Conservation (phyloP, 805 yeast species). For the Myxozyma udenii region DNA sequence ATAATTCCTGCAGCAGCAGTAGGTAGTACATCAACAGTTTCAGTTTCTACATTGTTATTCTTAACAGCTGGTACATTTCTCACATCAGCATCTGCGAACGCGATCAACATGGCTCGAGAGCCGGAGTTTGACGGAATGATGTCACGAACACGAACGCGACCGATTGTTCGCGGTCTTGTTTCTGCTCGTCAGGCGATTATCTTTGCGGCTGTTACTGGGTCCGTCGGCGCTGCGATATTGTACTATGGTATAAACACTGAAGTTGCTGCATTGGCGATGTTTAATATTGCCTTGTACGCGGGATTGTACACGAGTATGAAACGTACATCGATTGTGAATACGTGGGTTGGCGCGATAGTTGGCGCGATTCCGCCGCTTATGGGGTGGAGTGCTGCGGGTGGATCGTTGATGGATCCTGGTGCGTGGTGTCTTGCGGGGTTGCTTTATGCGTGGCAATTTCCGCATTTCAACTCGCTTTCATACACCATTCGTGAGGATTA, state of each 20-base stretch:
- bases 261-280: constrained; percentile 75
- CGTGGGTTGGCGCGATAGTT: constrained; percentile 99
- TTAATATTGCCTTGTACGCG: constrained; percentile 78
- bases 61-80: constrained; percentile 82
- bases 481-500: constrained; percentile 87
- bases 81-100: constrained; percentile 91
- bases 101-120: constrained; percentile 95
- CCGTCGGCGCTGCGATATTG: constrained; percentile 64
- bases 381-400: constrained; percentile 97
- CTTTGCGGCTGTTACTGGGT: constrained; percentile 75
- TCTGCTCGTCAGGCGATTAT: constrained; percentile 71
- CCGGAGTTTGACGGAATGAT: constrained; percentile 82
- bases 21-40: neutral
- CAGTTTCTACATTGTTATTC: constrained; percentile 55
- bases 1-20: constrained; percentile 68
- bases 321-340: constrained; percentile 77
- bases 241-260: constrained; percentile 80
- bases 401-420: constrained; percentile 57
- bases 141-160: constrained; percentile 85
- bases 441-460: constrained; percentile 97
- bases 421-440: constrained; percentile 92
- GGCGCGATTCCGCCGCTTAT: constrained; percentile 98
- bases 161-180: constrained; percentile 80
- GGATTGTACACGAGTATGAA: constrained; percentile 91
- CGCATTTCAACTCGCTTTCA: constrained; percentile 90